Conservation (phyloP, 2,329 filamentous ascomycete genomes). For the Exserohilum rostratum region DNA sequence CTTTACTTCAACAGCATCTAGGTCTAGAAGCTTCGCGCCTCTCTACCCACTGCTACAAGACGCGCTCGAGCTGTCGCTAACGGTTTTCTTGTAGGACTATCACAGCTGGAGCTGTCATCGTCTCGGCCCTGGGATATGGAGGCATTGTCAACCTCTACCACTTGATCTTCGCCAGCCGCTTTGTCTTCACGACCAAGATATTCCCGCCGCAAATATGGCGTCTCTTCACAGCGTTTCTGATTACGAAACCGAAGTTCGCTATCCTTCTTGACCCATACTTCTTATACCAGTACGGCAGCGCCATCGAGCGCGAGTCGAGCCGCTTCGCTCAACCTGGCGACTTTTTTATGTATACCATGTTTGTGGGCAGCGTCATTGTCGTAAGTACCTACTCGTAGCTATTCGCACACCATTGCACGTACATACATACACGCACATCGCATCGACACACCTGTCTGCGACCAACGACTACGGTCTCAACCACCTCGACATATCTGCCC, state of each 20-base stretch:
- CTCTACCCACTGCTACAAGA: not conserved
- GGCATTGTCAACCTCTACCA: conserved; percentile 59
- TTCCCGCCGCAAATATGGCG: conserved; percentile 68
- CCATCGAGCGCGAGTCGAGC: conserved; percentile 72
- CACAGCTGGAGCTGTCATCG: conserved; percentile 66
- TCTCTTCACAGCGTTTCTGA: conserved; percentile 62
- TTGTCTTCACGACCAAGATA: conserved; percentile 59
- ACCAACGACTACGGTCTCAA: conserved; percentile 22
- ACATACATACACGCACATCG: conserved; percentile 14
- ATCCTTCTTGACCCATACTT: conserved; percentile 79
- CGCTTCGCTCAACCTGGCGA: conserved; percentile 79
- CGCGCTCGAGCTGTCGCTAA: conserved; percentile 43
- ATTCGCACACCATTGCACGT: conserved; percentile 26
- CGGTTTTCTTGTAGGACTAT: conserved; percentile 66
- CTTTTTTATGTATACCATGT: conserved; percentile 79
- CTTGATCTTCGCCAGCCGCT: conserved; percentile 61
- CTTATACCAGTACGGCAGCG: conserved; percentile 76
- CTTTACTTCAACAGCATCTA: conserved; percentile 3
- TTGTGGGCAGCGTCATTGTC: conserved; percentile 73
- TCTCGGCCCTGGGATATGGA: conserved; percentile 67
- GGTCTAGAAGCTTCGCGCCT: conserved; percentile 9
- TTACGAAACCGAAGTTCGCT: conserved; percentile 61
- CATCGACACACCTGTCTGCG: conserved; percentile 28
- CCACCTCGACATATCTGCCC: conserved; percentile 67
- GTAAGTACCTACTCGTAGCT: conserved; percentile 65